phyloP scores from a whole-genome alignment of 2,329 filamentous ascomycete species.

The Drechslera avenae region DNA sequence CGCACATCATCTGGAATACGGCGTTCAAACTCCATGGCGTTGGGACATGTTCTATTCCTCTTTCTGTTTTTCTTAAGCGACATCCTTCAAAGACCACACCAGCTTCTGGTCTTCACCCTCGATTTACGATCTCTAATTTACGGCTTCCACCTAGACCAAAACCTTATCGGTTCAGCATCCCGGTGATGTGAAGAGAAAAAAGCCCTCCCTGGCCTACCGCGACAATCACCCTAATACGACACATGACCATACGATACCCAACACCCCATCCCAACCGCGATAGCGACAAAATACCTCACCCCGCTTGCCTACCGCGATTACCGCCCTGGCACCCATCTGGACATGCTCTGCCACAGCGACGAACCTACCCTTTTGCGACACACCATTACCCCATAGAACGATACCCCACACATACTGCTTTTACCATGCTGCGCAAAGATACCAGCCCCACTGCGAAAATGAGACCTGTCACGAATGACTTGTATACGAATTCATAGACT shows the following conservation, averaged over 20 bases:
- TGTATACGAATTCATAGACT: constrained; percentile 1
- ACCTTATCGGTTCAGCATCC: constrained; percentile 23
- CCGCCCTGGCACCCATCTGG: constrained; percentile 21
- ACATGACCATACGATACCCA: constrained; percentile 4
- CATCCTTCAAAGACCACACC: constrained; percentile 13
- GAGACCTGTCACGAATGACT: constrained; percentile 12
- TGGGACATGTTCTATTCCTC: constrained; percentile 12
- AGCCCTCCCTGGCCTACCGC: constrained; percentile 17
- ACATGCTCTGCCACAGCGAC: constrained; percentile 13
- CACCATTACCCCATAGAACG: constrained; percentile 3
- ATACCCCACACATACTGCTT: neutral
- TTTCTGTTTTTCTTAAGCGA: constrained; percentile 13
- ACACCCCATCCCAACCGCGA: constrained; percentile 11
- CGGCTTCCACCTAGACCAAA: constrained; percentile 26
- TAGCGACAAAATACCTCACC: constrained; percentile 8
- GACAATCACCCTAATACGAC: constrained; percentile 9
- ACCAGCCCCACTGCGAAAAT: too few species aligned
- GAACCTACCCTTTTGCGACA: constrained; percentile 13
- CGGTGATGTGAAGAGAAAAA: constrained; percentile 28
- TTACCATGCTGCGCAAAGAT: neutral
- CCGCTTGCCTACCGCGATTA: constrained; percentile 21
- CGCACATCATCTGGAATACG: constrained; percentile 8
- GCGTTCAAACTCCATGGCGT: constrained; percentile 15
- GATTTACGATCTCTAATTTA: constrained; percentile 34
- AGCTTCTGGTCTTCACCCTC: constrained; percentile 18